These are phyloP conservation scores for Pythium biforme DNA, from an alignment of 352 stramenopile genomes.

Conservation along the genomic window DNA sequence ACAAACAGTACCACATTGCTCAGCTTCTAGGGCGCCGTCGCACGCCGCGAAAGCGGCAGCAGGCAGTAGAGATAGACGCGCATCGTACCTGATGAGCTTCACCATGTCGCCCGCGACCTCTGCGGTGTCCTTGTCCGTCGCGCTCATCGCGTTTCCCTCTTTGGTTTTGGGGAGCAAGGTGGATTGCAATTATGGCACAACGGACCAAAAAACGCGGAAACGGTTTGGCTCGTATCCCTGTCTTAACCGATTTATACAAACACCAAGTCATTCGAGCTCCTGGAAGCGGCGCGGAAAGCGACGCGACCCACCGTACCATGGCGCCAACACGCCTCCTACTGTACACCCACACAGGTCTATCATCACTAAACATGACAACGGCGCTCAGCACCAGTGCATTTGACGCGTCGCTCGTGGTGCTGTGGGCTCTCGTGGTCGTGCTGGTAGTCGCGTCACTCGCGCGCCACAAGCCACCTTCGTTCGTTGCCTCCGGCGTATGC, in stretches of 20 bases:
- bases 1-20: too few species aligned
- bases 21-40: slow-evolving; percentile 6
- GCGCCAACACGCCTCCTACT: neutral
- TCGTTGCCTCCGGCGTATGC: slow-evolving; percentile 25
- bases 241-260: slow-evolving; percentile 24
- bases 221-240: slow-evolving; percentile 10
- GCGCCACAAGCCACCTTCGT: slow-evolving; percentile 13
- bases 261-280: slow-evolving; percentile 18
- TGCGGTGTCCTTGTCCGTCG: slow-evolving; percentile 56
- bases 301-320: neutral
- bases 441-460: slow-evolving; percentile 27
- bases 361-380: neutral
- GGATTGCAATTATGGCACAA: neutral
- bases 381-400: slow-evolving; percentile 28
- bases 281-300: slow-evolving; percentile 18
- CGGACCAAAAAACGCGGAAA: slow-evolving; percentile 4
- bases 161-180: neutral
- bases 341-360: too few species aligned
- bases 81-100: slow-evolving; percentile 73
- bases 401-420: slow-evolving; percentile 37
- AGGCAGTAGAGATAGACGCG: neutral
- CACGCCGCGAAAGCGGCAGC: neutral
- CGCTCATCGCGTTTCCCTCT: slow-evolving; percentile 1
- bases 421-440: slow-evolving; percentile 34
- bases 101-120: slow-evolving; percentile 65